These are phyloP conservation scores for Sideroxylon spinosum DNA, from an alignment of 179 eudicot genomes.

Conservation along the genomic window DNA sequence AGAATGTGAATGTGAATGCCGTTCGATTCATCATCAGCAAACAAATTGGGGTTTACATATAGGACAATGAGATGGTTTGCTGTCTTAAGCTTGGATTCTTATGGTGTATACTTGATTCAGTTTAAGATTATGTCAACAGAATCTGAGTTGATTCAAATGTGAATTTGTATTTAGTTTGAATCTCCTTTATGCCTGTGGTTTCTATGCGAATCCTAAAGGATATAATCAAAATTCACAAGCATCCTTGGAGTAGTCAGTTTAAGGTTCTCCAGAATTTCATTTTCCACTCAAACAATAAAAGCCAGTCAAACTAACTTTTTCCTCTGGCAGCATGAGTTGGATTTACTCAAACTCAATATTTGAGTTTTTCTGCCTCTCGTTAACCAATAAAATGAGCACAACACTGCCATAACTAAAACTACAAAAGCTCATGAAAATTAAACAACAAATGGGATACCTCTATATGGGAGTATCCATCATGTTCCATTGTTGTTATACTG, in stretches of 20 bases:
- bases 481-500: constrained; percentile 78
- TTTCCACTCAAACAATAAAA: neutral
- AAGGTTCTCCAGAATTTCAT: neutral
- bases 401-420: neutral
- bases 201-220: neutral
- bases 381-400: neutral
- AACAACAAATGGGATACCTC: constrained; percentile 44
- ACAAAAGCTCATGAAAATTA: neutral
- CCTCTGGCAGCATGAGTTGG: neutral
- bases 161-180: neutral
- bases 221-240: neutral
- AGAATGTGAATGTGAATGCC: neutral
- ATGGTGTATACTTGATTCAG: neutral
- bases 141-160: neutral
- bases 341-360: neutral
- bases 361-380: neutral
- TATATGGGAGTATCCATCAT: constrained; percentile 83
- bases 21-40: neutral
- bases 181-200: neutral
- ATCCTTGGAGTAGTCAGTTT: neutral
- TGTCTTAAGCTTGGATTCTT: neutral
- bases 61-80: neutral
- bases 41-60: neutral
- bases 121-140: neutral
- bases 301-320: neutral